Percentiles rank a stretch among this genome's conserved stretches.
Conservation (phyloP, 179 eudicot genomes). For the Gypsophila paniculata region DNA sequence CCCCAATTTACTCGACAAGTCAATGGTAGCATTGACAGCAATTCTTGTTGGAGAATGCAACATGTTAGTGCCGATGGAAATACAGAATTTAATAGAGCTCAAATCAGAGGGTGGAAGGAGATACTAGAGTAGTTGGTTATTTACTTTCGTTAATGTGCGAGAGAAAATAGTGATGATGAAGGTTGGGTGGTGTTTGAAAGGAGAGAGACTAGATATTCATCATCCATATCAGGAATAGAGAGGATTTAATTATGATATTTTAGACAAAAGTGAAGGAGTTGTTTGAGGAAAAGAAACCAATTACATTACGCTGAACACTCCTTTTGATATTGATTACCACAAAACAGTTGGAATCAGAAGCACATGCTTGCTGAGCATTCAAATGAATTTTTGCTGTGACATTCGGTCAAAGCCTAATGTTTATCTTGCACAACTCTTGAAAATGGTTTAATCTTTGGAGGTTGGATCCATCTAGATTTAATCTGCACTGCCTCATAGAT, state of each 20-base stretch:
- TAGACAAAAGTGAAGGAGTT: not conserved
- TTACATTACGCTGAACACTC: not conserved
- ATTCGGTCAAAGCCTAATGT: not conserved
- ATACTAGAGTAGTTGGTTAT: not conserved
- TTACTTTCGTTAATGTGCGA: not conserved
- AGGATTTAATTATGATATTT: not conserved
- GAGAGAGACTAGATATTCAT: not conserved
- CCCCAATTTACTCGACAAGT: not conserved
- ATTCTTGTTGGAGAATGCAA: not conserved
- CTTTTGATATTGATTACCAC: not conserved
- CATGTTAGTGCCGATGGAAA: not conserved
- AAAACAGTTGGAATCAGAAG: not conserved
- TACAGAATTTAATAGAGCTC: not conserved
- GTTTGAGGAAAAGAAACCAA: not conserved
- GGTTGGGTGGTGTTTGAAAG: not conserved
- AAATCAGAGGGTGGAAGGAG: not conserved
- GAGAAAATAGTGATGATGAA: not conserved
- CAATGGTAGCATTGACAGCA: not conserved
- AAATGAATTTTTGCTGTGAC: not conserved
- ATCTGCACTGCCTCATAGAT: too few relatives aligned
- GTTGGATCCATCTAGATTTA: not conserved
- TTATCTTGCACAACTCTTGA: not conserved
- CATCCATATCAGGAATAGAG: not conserved
- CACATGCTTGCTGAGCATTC: not conserved
- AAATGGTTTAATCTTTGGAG: too few relatives aligned